A percentile compares a stretch with the other conserved stretches of the same genome.
phyloP scores from a whole-genome alignment of 1,139 yeast genomes.

The Saccharomyces hybrid region DNA sequence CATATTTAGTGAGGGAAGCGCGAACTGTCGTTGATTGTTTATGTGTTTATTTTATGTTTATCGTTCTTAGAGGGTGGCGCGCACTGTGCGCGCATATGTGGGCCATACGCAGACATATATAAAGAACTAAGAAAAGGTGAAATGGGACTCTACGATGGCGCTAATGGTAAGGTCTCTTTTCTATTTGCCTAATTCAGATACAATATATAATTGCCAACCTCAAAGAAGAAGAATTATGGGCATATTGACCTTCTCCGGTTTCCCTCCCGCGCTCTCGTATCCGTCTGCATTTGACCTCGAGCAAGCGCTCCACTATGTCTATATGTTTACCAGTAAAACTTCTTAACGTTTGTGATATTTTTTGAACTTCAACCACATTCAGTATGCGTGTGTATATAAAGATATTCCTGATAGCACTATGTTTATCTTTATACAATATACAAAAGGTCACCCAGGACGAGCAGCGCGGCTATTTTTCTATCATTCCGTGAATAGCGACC shows the following conservation, averaged over 20 bases:
- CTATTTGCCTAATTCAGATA: background rate
- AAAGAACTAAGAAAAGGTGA: background rate
- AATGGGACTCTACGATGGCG: background rate
- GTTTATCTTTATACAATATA: no score
- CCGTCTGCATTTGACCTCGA: no score
- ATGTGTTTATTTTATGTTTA: background rate
- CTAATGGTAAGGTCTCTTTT: background rate
- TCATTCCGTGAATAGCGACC: background rate
- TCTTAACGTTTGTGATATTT: no score
- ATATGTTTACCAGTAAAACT: no score
- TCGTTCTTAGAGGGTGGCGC: background rate
- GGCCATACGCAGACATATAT: background rate
- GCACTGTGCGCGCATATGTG: background rate
- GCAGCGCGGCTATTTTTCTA: background rate
- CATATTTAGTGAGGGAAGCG: background rate
- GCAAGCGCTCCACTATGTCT: no score
- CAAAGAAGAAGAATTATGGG: background rate
- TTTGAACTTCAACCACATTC: no score
- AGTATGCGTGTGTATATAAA: no score
- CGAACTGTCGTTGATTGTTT: background rate
- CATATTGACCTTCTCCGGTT: background rate
- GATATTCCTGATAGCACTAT: no score
- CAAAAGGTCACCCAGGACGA: background rate
- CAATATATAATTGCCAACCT: background rate
- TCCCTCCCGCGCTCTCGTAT: no score